Evolutionary conservation across 164 flowering plant species (phyloP).

Genomic region (Malania oleifera): DNA sequence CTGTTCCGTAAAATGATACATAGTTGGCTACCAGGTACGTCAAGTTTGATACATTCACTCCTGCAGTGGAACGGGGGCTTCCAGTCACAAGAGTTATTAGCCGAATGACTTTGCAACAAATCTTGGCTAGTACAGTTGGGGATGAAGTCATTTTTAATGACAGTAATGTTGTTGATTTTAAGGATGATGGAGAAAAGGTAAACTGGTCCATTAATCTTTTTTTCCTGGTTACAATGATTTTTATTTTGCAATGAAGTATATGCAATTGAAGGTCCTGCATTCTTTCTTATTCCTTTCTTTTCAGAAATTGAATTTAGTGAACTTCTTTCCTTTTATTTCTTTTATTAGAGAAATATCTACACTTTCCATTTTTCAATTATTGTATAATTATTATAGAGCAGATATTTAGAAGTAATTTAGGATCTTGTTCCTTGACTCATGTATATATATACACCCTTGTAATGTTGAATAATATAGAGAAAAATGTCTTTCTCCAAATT

Average conservation of each 20-base stretch:
- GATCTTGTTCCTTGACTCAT: too few species aligned
- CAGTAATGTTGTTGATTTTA: conserved; percentile 74
- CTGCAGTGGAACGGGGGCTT: conserved; percentile 88
- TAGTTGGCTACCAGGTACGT: conserved; percentile 61
- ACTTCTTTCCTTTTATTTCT: too few species aligned
- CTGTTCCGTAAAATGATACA: not conserved
- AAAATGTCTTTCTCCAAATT: too few species aligned
- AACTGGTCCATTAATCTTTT: conserved; percentile 2
- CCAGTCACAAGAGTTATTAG: conserved; percentile 96
- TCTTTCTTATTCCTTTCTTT: not conserved
- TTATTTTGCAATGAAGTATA: not conserved
- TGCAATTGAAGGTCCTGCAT: not conserved
- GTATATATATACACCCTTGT: too few species aligned
- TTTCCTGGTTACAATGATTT: not conserved
- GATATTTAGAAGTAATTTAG: too few species aligned
- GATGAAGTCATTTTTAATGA: conserved; percentile 68
- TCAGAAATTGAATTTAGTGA: not conserved
- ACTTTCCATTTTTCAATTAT: too few species aligned
- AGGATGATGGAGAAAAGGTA: conserved; percentile 81
- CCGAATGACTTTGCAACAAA: conserved; percentile 82
- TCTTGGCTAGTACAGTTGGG: conserved; percentile 78
- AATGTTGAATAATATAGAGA: too few species aligned
- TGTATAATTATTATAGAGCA: too few species aligned
- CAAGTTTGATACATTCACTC: conserved; percentile 97
- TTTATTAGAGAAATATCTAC: too few species aligned